Base-by-base conservation (phyloP, 202 grass and related monocot species). In the Panicum virgatum region DNA sequence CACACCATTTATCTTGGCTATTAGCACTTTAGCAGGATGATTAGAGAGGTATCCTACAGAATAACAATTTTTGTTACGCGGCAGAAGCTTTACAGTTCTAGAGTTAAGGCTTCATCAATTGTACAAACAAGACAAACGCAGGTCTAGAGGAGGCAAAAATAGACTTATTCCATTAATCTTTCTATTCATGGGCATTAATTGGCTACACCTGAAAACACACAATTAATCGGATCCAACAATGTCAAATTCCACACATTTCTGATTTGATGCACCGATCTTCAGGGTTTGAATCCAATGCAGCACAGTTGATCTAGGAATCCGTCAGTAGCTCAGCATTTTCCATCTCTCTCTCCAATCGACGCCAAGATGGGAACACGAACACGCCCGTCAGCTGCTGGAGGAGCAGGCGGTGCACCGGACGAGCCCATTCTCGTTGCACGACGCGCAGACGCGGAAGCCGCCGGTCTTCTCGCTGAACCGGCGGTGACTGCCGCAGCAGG, bases 391-490 rank as follows among this genome's bases (percentile, higher is more conserved):
- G 44, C 88, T 66, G 69, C 69, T 34, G 81, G 80, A 58, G 57
- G 37, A 32, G 81, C 79, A 88, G 58, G 89, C 75, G 38, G 65
- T 16, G 76, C 96, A 98, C 20, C 92, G 85, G 68, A 93, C 83
- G 80, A 98, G 89, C 16, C 96, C 96, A 73, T 96, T 96, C 83
- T 98, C 96, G 60, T 98, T 96, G 96, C 96, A 98, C 50, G 79
- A 80, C 46, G 73, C n/a, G 90, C 92, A 98, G 80, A 89, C 85
- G 78, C 90, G 89, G 81, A 98, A 95, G 3, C 88, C 86, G 45
- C 85, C 83, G 65, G 78, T 78, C 86, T 98, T 98, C 51, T 98
- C 83, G 83, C 86, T 95, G 92, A 91, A 98, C 51, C 85, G 37
- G 26, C 84, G 94, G 72, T 93, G 92, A 82, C 90, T 93, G 23